These are phyloP conservation scores for Penicillium ochrochloron DNA, from an alignment of 495 filamentous ascomycete genomes.

Conservation along the genomic window DNA sequence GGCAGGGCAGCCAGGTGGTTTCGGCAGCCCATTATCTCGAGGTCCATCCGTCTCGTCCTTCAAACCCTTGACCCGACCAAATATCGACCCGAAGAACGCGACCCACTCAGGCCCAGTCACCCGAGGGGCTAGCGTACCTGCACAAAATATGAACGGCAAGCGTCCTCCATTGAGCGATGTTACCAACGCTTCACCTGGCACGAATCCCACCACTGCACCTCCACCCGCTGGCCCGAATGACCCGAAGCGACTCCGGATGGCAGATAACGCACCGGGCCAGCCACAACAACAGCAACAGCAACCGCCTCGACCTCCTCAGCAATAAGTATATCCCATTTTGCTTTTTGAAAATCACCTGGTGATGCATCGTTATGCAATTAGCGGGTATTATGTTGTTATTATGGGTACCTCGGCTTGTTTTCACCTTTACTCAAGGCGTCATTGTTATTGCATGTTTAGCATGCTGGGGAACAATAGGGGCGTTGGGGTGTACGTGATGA, in stretches of 20 bases:
- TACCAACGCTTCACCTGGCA: constrained; percentile 43
- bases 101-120: constrained; percentile 25
- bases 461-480: neutral
- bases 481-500: neutral
- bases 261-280: constrained; percentile 22
- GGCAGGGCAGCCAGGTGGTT: constrained; percentile 33
- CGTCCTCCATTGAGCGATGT: constrained; percentile 56
- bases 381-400: constrained; percentile 19
- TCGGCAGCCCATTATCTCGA: constrained; percentile 44
- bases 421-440: neutral
- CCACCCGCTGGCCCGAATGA: constrained; percentile 34
- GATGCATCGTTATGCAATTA: constrained; percentile 19
- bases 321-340: constrained; percentile 14
- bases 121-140: constrained; percentile 29
- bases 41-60: constrained; percentile 48
- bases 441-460: neutral
- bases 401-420: constrained; percentile 9
- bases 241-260: constrained; percentile 41
- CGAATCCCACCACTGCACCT: constrained; percentile 26
- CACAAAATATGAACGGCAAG: constrained; percentile 48
- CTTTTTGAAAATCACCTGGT: neutral
- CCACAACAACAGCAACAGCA: constrained; percentile 14
- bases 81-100: constrained; percentile 35
- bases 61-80: constrained; percentile 50
- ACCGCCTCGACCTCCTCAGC: constrained; percentile 18